Evolutionary conservation across 169 alveolate genomes (phyloP).

Genomic region (Theileria orientalis): DNA sequence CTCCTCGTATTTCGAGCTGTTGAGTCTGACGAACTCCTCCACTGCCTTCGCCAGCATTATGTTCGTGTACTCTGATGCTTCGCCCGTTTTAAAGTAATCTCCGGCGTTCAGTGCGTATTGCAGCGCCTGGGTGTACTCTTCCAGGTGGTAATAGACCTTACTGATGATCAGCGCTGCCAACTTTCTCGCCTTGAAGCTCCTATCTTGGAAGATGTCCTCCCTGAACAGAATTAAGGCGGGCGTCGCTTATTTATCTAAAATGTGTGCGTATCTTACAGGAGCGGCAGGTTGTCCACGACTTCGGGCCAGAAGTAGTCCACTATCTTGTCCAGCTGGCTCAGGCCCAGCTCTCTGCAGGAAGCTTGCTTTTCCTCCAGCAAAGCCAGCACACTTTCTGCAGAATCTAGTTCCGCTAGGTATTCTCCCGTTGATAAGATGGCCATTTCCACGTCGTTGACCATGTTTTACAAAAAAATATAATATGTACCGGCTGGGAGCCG

Average conservation of each 20-base stretch:
- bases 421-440: constrained; percentile 7
- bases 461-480: not conserved
- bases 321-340: constrained; percentile 71
- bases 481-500: not conserved
- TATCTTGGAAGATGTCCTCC: constrained; percentile 69
- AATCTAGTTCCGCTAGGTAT: constrained; percentile 37
- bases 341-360: constrained; percentile 74
- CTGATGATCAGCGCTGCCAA: constrained; percentile 93
- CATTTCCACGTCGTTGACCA: constrained; percentile 28
- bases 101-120: constrained; percentile 94
- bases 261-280: constrained; percentile 67
- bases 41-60: constrained; percentile 72
- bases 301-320: constrained; percentile 83
- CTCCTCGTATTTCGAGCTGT: constrained; percentile 17
- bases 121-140: constrained; percentile 88
- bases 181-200: constrained; percentile 73
- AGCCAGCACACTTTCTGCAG: constrained; percentile 76
- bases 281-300: constrained; percentile 74
- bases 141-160: constrained; percentile 93
- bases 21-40: constrained; percentile 63
- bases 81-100: constrained; percentile 81
- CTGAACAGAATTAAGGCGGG: constrained; percentile 27
- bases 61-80: constrained; percentile 75
- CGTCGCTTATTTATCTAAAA: not conserved
- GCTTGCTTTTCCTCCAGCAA: constrained; percentile 73